phyloP scores from a whole-genome alignment of 768 basidiomycete genomes.

The Xanthoconium purpureum region DNA sequence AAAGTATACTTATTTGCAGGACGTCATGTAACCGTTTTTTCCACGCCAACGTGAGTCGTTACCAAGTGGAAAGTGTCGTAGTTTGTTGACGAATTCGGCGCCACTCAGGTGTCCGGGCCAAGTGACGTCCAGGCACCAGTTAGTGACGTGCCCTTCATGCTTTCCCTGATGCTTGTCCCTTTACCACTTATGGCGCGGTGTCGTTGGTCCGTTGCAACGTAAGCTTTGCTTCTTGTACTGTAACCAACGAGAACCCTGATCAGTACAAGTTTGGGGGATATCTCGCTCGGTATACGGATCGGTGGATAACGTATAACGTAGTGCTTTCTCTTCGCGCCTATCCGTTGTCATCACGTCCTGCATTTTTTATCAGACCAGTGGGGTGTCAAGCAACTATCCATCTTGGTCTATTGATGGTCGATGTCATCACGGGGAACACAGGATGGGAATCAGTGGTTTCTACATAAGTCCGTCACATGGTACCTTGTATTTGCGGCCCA shows the following conservation, averaged over 20 bases:
- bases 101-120: background rate
- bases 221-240: background rate
- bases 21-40: slow-evolving; percentile 9
- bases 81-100: background rate
- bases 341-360: slow-evolving; percentile 5
- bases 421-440: background rate
- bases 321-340: background rate
- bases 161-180: background rate
- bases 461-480: background rate
- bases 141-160: background rate
- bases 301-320: slow-evolving; percentile 9
- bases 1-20: background rate
- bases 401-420: background rate
- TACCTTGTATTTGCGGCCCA: background rate
- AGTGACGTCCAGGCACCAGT: slow-evolving; percentile 3
- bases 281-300: slow-evolving; percentile 11
- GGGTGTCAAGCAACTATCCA: background rate
- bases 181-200: slow-evolving; percentile 16
- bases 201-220: slow-evolving; percentile 20
- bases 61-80: background rate
- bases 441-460: background rate
- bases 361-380: background rate
- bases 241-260: background rate
- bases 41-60: slow-evolving; percentile 3
- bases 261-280: background rate